Evolutionary conservation across 2,329 filamentous ascomycete genomes (phyloP), one percentile per base, ranked within the genome.

Genomic region (Ophiostoma australiae): DNA sequence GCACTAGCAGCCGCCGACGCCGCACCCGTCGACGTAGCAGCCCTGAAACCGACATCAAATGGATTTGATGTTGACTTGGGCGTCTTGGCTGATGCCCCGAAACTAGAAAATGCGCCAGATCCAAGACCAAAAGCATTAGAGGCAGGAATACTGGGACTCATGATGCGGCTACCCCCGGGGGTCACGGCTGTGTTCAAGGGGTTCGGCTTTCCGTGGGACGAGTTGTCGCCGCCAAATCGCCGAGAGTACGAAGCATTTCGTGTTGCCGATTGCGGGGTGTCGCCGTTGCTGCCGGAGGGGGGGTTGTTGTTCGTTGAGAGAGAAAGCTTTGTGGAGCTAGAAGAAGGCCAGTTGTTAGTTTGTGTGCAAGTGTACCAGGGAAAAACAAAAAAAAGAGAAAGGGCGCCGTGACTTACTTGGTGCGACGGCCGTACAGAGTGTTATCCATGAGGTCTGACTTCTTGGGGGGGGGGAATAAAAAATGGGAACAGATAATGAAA

Each of bases 71-170:
- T 86, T 67, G 91, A 90, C 84, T 97, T 98, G 69, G 93, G 92
- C 1, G 93, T 94, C 83, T 97, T 97, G 44, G 87, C 86, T 41
- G 91, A 87, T 37, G 91, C 87, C 33, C 94, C 94, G 80, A 96
- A 96, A n/a, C 94, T 96, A 55, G 94, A 94, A 80, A 99, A 99
- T 70, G 95, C 95, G 76, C 95, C 95, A 23, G 93, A 96, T 58
- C 95, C 95, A 73, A 99, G 84, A 69, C 93, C 94, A 81, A 99
- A 99, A 72, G 94, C 94, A 77, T 91, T 94, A 23, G 93, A 93
- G 70, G 92, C 92, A 76, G 87, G 87, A 70, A 87, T 86, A 15
- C 91, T 92, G 17, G 93, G 92, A 11, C 93, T 94, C 48, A 90
- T 86, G 70, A 93, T 83, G 71, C 86, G 87, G 69, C 85, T 70